phyloP scores from a whole-genome alignment of 768 basidiomycete genomes.

The Lactarius deliciosus region DNA sequence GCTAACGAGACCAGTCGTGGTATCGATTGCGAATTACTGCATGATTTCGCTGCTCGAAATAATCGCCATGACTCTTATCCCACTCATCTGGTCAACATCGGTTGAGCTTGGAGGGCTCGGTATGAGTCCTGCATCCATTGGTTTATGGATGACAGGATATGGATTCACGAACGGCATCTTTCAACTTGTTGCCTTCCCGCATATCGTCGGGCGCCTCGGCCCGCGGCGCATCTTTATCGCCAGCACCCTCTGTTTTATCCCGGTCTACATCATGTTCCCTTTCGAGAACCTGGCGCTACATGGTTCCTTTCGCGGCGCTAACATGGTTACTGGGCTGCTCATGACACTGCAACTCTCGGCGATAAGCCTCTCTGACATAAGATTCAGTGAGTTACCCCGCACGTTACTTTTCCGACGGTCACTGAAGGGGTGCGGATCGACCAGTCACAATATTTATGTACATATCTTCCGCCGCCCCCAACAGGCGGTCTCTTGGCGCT shows the following conservation, averaged over 20 bases:
- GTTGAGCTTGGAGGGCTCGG: conserved; percentile 43
- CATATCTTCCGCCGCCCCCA: conserved; percentile 62
- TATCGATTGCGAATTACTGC: conserved; percentile 46
- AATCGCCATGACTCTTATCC: conserved; percentile 41
- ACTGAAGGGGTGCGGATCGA: conserved; percentile 23
- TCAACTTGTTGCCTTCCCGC: conserved; percentile 43
- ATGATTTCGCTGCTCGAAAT: conserved; percentile 46
- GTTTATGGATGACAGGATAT: conserved; percentile 38
- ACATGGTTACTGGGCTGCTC: background rate
- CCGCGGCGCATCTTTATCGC: conserved; percentile 37
- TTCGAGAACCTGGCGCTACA: conserved; percentile 20
- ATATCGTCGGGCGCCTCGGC: conserved; percentile 39
- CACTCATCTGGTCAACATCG: conserved; percentile 48
- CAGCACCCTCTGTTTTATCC: conserved; percentile 32
- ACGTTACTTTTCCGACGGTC: background rate
- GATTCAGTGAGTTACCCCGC: conserved; percentile 13
- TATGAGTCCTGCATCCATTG: conserved; percentile 40
- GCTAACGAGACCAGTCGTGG: conserved; percentile 37
- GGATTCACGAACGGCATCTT: conserved; percentile 41
- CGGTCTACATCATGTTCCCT: conserved; percentile 35
- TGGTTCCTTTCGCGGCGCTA: background rate
- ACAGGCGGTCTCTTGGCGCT: conserved; percentile 61
- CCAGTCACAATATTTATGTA: conserved; percentile 70
- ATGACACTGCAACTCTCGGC: conserved; percentile 14
- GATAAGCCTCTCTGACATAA: conserved; percentile 16